Base-by-base conservation (phyloP, 352 stramenopile species). In the Phytopythium delawarense region DNA sequence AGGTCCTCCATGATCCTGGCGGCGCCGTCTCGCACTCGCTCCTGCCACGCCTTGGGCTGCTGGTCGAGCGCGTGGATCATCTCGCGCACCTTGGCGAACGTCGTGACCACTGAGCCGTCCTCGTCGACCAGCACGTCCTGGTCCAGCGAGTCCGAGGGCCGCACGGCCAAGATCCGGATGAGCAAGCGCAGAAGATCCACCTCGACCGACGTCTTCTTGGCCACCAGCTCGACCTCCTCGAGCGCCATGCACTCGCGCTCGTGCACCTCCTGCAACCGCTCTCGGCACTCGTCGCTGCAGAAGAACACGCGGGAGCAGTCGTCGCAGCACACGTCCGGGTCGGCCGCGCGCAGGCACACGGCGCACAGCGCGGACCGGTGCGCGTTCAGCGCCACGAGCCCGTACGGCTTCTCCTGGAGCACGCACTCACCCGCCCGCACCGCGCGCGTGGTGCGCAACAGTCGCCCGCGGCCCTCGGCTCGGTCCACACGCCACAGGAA, bases 261-360 rank as follows among this genome's bases (percentile, higher is more conserved):
- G 46, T 82, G 76, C 21, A 85, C 62, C 3, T 63, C 46, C 15
- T 77, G 61, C 45, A 85, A 57, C 40, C 44, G 53, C 15, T 71
- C 63, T 28, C 61, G 71, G 46, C 76, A 85, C 28, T 61, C 49
- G 11, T 80, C 70, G 46, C 75, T 79, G 65, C 75, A 84, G 65
- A 81, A 84, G 59, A 76, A 75, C 1, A 81, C 72, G 44, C 70
- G 60, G 48, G 59, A 72, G 61, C 75, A 84, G 61, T 84, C 75
- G 59, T 84, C 75, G 57, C 75, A 84, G 69, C 71, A 80, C 48
- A 80, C 56, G 57, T 84, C 75, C 28, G 75, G 68, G 48, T 81
- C 75, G 13, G 73, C 73, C 32, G 60, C 53, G 18, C 61, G 58
- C 9, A 78, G 66, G 65, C 75, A 84, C 53, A 78, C 70, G 11